Conservation (phyloP, 108 stramenopile genomes). For the Cyclotella atomus region DNA sequence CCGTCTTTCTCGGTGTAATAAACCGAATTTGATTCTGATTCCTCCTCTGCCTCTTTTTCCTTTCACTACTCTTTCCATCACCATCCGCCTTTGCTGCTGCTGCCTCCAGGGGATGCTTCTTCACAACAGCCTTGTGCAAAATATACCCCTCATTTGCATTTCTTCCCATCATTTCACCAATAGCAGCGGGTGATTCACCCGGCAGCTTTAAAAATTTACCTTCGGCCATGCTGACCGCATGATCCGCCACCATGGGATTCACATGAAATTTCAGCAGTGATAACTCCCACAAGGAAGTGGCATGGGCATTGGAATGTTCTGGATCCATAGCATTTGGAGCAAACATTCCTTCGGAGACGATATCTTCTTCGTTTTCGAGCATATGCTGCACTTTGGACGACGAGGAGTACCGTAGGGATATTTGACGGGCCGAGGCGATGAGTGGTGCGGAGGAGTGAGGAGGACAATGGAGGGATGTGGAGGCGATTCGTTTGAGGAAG, state of each 20-base stretch:
- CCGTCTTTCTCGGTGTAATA: slow-evolving; percentile 65
- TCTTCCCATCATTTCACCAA: slow-evolving; percentile 43
- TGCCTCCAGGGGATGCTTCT: slow-evolving; percentile 70
- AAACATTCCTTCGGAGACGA: slow-evolving; percentile 77
- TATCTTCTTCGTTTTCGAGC: slow-evolving; percentile 87
- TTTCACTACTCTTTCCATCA: slow-evolving; percentile 17
- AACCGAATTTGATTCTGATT: slow-evolving; percentile 53
- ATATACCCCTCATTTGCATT: slow-evolving; percentile 67
- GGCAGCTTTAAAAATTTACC: slow-evolving; percentile 69
- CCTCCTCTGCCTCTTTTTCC: slow-evolving; percentile 30
- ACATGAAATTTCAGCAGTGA: slow-evolving; percentile 69
- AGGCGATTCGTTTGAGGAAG: slow-evolving; percentile 75
- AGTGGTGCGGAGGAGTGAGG: slow-evolving; percentile 72
- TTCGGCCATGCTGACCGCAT: slow-evolving; percentile 60
- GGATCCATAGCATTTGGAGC: slow-evolving; percentile 77
- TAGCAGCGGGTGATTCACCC: slow-evolving; percentile 64
- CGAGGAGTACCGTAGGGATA: slow-evolving; percentile 71
- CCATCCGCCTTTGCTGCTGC: too few relatives aligned
- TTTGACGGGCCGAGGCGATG: slow-evolving; percentile 76
- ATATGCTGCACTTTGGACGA: slow-evolving; percentile 57
- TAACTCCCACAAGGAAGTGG: slow-evolving; percentile 86
- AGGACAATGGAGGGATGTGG: slow-evolving; percentile 71
- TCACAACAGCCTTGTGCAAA: slow-evolving; percentile 43
- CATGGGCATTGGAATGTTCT: slow-evolving; percentile 80
- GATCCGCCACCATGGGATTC: slow-evolving; percentile 61